A percentile compares a stretch with the other conserved stretches of the same genome.
phyloP scores from a whole-genome alignment of 352 stramenopile genomes.

The Pythium aphanidermatum region DNA sequence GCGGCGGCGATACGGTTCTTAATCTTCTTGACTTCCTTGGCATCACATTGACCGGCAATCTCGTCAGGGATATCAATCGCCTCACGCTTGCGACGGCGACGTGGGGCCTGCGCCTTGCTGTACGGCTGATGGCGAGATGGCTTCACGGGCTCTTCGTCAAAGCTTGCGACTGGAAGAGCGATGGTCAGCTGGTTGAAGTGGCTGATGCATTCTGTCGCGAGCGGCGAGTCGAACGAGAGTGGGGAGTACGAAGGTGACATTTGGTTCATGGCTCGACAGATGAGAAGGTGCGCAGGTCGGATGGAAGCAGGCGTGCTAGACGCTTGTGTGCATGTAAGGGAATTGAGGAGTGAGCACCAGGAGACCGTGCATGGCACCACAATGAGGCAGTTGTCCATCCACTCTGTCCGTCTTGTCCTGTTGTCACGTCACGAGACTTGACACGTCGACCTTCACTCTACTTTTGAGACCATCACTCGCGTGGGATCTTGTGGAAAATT shows the following conservation, averaged over 20 bases:
- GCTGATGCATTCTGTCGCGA: conserved; percentile 2
- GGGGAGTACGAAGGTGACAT: conserved; percentile 5
- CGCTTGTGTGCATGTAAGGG: conserved; percentile 18
- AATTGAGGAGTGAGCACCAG: conserved; percentile 18
- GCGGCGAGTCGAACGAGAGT: conserved; percentile 13
- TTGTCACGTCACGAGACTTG: conserved; percentile 5
- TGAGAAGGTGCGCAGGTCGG: background rate
- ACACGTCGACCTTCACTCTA: conserved; percentile 23
- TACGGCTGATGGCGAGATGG: conserved; percentile 15
- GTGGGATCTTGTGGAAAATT: conserved; percentile 21
- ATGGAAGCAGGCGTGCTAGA: conserved; percentile 3
- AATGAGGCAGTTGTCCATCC: background rate
- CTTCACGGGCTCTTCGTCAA: conserved; percentile 9
- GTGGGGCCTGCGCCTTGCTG: conserved; percentile 8
- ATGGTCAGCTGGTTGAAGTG: conserved; percentile 17
- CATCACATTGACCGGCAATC: conserved; percentile 20
- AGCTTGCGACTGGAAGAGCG: conserved; percentile 8
- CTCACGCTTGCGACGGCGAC: conserved; percentile 40
- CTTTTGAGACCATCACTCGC: conserved; percentile 17
- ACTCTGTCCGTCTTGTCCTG: background rate
- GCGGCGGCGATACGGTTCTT: conserved; percentile 51
- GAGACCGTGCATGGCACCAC: conserved; percentile 1
- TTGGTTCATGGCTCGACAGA: conserved; percentile 12
- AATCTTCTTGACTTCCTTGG: conserved; percentile 37
- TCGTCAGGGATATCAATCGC: conserved; percentile 39